A percentile compares a stretch with the other conserved stretches of the same genome.
Conservation (phyloP, 306 rosid genomes). For the Castanea crenata region DNA sequence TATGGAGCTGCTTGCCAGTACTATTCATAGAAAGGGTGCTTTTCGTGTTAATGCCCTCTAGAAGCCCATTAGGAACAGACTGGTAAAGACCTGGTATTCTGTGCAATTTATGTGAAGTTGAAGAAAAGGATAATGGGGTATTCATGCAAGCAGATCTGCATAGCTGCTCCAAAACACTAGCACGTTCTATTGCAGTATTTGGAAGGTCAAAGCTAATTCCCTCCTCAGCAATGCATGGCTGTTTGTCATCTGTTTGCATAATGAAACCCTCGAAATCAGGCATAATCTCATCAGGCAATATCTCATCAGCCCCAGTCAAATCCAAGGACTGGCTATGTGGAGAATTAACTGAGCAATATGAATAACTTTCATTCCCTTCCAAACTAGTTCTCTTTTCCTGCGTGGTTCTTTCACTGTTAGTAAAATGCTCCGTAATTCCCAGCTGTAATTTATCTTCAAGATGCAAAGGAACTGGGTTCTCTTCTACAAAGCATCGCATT, state of each 20-base stretch:
- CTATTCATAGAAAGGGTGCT: conserved; percentile 34
- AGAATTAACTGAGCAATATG: conserved; percentile 39
- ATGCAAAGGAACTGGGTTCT: conserved; percentile 24
- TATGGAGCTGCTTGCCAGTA: conserved; percentile 21
- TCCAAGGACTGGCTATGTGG: conserved; percentile 33
- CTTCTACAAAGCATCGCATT: conserved; percentile 27
- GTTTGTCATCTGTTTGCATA: conserved; percentile 51
- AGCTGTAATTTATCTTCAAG: conserved; percentile 21
- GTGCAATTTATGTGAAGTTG: conserved; percentile 39
- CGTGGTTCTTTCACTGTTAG: conserved; percentile 30
- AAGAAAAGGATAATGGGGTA: conserved; percentile 57
- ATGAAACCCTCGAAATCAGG: conserved; percentile 78
- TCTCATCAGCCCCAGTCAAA: conserved; percentile 39
- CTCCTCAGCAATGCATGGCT: conserved; percentile 41
- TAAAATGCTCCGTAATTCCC: conserved; percentile 31
- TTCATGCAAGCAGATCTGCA: conserved; percentile 55
- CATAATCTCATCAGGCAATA: conserved; percentile 53
- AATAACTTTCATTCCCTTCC: conserved; percentile 28
- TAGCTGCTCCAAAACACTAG: conserved; percentile 49
- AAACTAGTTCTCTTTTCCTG: conserved; percentile 34
- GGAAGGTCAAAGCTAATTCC: conserved; percentile 45
- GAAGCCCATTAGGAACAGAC: conserved; percentile 75
- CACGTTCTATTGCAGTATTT: conserved; percentile 39
- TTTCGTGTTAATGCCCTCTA: conserved; percentile 48
- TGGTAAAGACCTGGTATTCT: conserved; percentile 23